phyloP scores from a whole-genome alignment of 805 yeast genomes.

The Candida easanensis region DNA sequence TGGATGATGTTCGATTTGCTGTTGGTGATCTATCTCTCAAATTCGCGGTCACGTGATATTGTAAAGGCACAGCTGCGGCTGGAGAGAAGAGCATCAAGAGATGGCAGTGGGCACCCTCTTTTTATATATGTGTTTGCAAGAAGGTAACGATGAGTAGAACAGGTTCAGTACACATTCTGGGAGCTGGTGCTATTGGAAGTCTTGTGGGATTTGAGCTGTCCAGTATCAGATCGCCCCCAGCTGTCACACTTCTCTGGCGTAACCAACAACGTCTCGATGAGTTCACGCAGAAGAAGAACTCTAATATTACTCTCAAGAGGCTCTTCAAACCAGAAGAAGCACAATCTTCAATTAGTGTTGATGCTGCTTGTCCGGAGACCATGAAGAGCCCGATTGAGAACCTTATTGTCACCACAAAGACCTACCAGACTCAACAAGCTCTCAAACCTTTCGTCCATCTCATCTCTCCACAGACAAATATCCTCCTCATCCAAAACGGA shows the following conservation, averaged over 20 bases:
- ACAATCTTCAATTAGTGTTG: slow-evolving; percentile 1
- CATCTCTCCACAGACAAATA: slow-evolving; percentile 51
- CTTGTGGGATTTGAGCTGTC: slow-evolving; percentile 26
- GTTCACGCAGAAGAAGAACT: slow-evolving; percentile 17
- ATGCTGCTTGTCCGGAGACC: slow-evolving; percentile 16
- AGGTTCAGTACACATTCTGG: slow-evolving; percentile 22
- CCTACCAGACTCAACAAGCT: slow-evolving; percentile 69
- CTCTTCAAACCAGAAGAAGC: slow-evolving; percentile 21
- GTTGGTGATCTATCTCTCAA: too few relatives aligned
- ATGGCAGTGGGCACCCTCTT: too few relatives aligned
- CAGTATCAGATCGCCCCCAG: slow-evolving; percentile 17
- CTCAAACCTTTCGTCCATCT: slow-evolving; percentile 49
- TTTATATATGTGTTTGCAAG: too few relatives aligned
- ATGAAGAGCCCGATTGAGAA: slow-evolving; percentile 40
- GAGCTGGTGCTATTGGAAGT: slow-evolving; percentile 30
- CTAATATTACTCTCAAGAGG: slow-evolving; percentile 20
- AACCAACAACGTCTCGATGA: slow-evolving; percentile 16
- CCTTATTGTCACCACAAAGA: slow-evolving; percentile 75
- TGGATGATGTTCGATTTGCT: too few relatives aligned
- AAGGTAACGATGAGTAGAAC: slow-evolving; percentile 6
- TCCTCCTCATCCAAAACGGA: slow-evolving; percentile 84
- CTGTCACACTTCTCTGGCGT: slow-evolving; percentile 22
- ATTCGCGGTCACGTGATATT: too few relatives aligned
- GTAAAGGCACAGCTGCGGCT: too few relatives aligned
- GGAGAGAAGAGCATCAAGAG: too few relatives aligned